Percentiles rank a stretch among this genome's conserved stretches.
Conservation (phyloP, 176 grass and related monocot genomes). For the Aegilops bicornis region DNA sequence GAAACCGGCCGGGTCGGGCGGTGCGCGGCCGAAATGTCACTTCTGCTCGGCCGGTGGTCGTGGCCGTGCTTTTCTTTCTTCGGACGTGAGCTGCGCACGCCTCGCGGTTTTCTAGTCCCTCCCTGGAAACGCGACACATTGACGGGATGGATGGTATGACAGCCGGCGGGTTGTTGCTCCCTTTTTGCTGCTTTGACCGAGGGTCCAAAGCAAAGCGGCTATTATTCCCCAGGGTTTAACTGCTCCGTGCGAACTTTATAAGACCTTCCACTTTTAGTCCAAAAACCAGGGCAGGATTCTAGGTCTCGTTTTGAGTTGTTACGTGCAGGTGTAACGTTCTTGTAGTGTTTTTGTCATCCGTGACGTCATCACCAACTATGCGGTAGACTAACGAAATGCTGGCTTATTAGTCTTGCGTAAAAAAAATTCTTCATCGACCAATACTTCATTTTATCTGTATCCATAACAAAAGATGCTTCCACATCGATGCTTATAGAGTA, state of each 20-base stretch:
- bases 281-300: neutral
- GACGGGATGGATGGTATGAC: neutral
- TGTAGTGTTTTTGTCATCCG: neutral
- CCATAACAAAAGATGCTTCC: too few species aligned
- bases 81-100: neutral
- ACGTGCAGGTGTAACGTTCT: neutral
- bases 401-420: too few species aligned
- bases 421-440: too few species aligned
- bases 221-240: neutral
- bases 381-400: neutral
- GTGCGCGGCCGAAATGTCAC: neutral
- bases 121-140: constrained; percentile 1
- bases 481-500: too few species aligned
- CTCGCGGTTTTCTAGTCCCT: neutral
- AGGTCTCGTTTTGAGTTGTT: neutral
- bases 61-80: neutral
- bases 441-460: too few species aligned
- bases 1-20: neutral
- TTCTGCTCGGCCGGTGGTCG: neutral
- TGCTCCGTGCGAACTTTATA: neutral
- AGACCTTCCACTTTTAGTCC: neutral
- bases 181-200: neutral
- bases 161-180: neutral
- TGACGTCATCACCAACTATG: constrained; percentile 5
- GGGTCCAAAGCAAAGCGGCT: neutral